Base-by-base conservation (phyloP, 495 filamentous ascomycete genomes). In the Astrothelium subdiscretum region DNA sequence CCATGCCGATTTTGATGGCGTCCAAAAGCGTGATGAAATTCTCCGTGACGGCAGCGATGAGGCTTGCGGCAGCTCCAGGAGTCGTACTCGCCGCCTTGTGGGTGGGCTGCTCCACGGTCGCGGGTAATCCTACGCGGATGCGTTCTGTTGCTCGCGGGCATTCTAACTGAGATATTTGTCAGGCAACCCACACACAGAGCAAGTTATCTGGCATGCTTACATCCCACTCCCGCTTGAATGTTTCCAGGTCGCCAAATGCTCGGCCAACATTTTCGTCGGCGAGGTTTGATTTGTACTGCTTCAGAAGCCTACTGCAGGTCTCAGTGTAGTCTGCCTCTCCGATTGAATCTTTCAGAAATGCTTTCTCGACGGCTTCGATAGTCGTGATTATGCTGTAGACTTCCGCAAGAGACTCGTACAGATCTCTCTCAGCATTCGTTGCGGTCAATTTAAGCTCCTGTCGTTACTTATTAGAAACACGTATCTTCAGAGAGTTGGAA, bases 1-100 rank as follows among this genome's bases (percentile, higher is more conserved):
- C 77, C 74, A 95, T 83, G 26, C 90, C 88, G 42, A 99, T 79
- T 68, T 88, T 88, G 67, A 97, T 79, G 26, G 94, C 95, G 74
- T 99, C 95, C 52, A 99, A 79, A 74, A 97, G 92, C 0, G 95
- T 99, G 73, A 99, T 97, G 70, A 99, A 99, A 71, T 96, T 91
- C 74, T 97, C 90, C 3, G 94, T 96, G 3, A 94, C 92, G 57
- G 89, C 82, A 31, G 92, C 74, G 61, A 96, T 91, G 40, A 92
- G 78, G 43, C 85, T 82, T 29, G 88, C 89, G 22, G 86, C 86
- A 60, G 84, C 83, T 26, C 67, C 70, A 51, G 79, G 70, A 1
- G 82, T 68, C 11, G 74, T 74, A 66, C 69, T 74, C 48, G 75
- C 75, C n/a, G 77, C 66, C 42, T 68, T 64, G 11, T 72, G 67